phyloP scores from a whole-genome alignment of 1,284 basidiomycete genomes.

The Tilletia setariae region DNA sequence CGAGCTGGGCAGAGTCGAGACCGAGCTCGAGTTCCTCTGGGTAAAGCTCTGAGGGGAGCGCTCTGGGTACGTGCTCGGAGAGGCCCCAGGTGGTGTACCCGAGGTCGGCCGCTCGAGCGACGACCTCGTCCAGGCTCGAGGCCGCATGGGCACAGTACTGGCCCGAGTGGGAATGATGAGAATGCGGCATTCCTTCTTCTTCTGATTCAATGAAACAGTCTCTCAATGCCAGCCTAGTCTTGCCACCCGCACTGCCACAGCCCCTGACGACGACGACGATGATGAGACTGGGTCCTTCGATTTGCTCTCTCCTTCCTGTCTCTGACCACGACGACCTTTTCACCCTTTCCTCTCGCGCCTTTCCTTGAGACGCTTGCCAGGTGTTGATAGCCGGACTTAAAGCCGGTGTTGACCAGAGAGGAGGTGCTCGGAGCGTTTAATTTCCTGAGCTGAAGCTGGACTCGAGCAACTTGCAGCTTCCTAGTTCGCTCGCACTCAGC shows the following conservation, averaged over 20 bases:
- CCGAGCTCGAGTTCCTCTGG: constrained; percentile 51
- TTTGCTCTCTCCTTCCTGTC: too few relatives aligned
- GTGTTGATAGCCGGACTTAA: too few relatives aligned
- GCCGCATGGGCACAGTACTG: constrained; percentile 90
- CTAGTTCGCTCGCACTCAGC: too few relatives aligned
- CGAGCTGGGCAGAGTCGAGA: constrained; percentile 60
- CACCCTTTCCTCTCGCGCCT: too few relatives aligned
- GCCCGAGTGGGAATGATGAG: constrained; percentile 90
- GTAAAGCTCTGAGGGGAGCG: constrained; percentile 75
- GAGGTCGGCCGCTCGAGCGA: constrained; percentile 71
- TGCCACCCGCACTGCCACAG: neutral
- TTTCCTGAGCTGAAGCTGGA: too few relatives aligned
- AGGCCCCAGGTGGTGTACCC: constrained; percentile 81
- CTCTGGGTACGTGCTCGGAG: constrained; percentile 91
- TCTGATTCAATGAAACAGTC: neutral
- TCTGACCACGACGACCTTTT: too few relatives aligned
- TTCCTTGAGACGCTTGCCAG: too few relatives aligned
- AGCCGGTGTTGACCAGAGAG: too few relatives aligned
- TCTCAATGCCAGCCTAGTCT: neutral
- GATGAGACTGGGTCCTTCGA: too few relatives aligned
- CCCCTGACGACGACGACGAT: too few relatives aligned
- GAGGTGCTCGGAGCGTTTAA: too few relatives aligned
- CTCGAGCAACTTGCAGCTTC: too few relatives aligned
- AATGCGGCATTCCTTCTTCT: constrained; percentile 63
- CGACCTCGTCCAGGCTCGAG: constrained; percentile 73